Conservation (phyloP, 805 yeast species). For the Saturnispora galanensis region DNA sequence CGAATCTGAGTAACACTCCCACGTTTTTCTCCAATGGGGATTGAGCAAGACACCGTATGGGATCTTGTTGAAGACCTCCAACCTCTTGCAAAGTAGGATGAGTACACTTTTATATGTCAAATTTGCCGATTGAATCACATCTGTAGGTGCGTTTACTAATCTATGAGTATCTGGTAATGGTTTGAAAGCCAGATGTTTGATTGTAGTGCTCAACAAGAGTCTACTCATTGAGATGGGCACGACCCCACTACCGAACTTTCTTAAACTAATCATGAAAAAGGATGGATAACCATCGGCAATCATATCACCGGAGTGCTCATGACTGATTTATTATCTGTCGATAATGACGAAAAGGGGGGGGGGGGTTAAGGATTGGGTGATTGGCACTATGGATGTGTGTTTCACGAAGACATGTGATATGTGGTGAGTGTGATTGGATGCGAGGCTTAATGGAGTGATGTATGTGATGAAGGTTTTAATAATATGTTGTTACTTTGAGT, state of each 20-base stretch:
- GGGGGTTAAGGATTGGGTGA: no score
- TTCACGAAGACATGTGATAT: no score
- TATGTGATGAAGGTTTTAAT: no score
- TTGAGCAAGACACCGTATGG: slow-evolving; percentile 82
- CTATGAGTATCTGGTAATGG: slow-evolving; percentile 4
- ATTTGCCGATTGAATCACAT: slow-evolving; percentile 27
- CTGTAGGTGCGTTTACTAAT: neutral
- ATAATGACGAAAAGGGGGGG: no score
- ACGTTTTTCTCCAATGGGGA: slow-evolving; percentile 75
- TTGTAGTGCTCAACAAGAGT: neutral
- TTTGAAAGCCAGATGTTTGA: neutral
- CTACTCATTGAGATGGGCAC: neutral
- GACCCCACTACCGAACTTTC: no score
- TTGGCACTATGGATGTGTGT: no score
- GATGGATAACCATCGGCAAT: neutral
- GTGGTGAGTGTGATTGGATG: no score
- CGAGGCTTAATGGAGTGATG: no score
- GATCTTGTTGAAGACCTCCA: slow-evolving; percentile 57
- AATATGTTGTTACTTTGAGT: no score
- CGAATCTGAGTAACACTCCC: slow-evolving; percentile 63
- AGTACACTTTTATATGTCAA: slow-evolving; percentile 49
- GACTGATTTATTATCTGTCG: no score
- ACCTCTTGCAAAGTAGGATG: slow-evolving; percentile 58
- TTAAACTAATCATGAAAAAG: neutral
- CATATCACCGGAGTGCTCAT: no score